phyloP scores from a whole-genome alignment of 495 filamentous ascomycete species.

The Oidiodendron maius region DNA sequence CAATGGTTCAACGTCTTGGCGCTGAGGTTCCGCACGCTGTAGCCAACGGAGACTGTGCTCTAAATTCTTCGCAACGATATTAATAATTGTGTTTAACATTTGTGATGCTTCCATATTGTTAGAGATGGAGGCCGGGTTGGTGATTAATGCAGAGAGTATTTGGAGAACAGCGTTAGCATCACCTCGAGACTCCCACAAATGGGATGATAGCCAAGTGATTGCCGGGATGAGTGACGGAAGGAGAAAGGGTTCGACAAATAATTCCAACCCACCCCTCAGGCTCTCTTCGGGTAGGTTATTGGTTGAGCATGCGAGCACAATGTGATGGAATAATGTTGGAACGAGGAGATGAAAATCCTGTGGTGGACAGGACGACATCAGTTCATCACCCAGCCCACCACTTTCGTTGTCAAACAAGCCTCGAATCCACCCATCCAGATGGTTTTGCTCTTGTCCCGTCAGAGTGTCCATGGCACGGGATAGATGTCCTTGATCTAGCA shows the following conservation, averaged over 20 bases:
- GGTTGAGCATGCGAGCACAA: slow-evolving; percentile 66
- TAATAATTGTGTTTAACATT: slow-evolving; percentile 78
- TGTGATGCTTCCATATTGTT: slow-evolving; percentile 60
- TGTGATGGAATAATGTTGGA: slow-evolving; percentile 81
- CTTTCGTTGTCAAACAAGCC: slow-evolving; percentile 82
- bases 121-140: slow-evolving; percentile 65
- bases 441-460: slow-evolving; percentile 65
- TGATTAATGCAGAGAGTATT: slow-evolving; percentile 68
- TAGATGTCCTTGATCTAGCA: slow-evolving; percentile 61
- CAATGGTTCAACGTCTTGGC: slow-evolving; percentile 66
- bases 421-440: slow-evolving; percentile 78
- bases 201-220: slow-evolving; percentile 71
- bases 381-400: slow-evolving; percentile 68
- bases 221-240: slow-evolving; percentile 81
- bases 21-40: slow-evolving; percentile 59
- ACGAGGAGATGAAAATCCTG: slow-evolving; percentile 93
- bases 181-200: slow-evolving; percentile 63
- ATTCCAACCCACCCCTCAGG: slow-evolving; percentile 83
- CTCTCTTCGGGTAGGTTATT: slow-evolving; percentile 69
- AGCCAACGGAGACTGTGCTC: slow-evolving; percentile 71
- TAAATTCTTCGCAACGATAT: slow-evolving; percentile 71
- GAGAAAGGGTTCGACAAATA: slow-evolving; percentile 83
- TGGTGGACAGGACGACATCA: slow-evolving; percentile 86
- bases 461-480: slow-evolving; percentile 60
- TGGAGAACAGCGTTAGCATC: slow-evolving; percentile 60